Evolutionary conservation across 2,329 filamentous ascomycete genomes (phyloP), one percentile per base, ranked within the genome.

Genomic region (Fusarium goolgardi): DNA sequence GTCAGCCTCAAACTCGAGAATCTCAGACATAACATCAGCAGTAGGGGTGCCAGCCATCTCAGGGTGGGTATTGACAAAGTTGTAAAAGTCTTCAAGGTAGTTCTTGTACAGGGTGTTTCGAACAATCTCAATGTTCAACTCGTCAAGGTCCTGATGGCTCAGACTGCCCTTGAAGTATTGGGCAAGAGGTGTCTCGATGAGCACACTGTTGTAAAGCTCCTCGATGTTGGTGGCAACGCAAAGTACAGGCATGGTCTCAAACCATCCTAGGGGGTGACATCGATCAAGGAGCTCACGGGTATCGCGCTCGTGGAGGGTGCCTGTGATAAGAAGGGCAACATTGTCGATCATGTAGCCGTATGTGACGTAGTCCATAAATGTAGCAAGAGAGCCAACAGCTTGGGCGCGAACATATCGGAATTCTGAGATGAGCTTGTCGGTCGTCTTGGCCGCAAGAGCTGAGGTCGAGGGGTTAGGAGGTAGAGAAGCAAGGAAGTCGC

Each of bases 271-370:
- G 9, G 96, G 96, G 75, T 99, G 96, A 81, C 96, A 99, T 80
- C 96, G 87, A 77, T 98, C 96, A 55, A 99, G 84, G 67, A 99
- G 87, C 82, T 99, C 96, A 63, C 94, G 90, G 5, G 96, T 99
- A 79, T 99, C 96, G 78, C 96, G 89, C 82, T 99, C 96, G 81
- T 99, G 96, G 31, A 99, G 87, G 15, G 96, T 99, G 66, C 96
- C 96, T 23, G 96, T 99, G 80, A 99, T 99, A 75, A 99, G 89
- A 40, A 99, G 90, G 39, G 96, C 96, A 54, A 99, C 94, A 75
- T 99, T 99, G 82, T 99, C 96, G 81, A 99, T 99, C 96, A 99
- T 99, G 85, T 99, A 99, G 66, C 94, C 95, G 79, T 99, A 99
- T 2, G 96, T 99, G 65, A 99, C 85, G 81, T 97, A 99, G 80